Base-by-base conservation (phyloP, 2,329 filamentous ascomycete species). In the Coniochaeta sp. region DNA sequence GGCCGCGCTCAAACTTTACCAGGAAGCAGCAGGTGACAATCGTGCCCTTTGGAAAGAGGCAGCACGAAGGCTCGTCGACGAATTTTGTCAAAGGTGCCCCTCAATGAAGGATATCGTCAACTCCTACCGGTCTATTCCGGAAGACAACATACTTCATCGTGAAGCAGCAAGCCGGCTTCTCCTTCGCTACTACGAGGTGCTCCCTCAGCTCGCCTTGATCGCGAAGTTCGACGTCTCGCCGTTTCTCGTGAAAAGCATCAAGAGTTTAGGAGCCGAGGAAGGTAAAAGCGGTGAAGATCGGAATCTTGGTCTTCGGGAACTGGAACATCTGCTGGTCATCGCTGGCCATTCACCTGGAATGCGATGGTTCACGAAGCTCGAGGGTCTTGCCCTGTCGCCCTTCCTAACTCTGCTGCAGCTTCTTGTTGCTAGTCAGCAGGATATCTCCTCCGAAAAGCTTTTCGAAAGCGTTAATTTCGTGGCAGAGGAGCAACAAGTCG, bases 221-320 rank as follows among this genome's bases (percentile, higher is more conserved):
- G 89, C 92, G 66, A 95, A 89, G 65, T 95, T 97, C 68, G 95
- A 98, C 69, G 88, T 96, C 4, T 95, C 93, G 0, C 77, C 89
- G 0, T 81, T 89, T 22, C 80, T 99, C 17, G 86, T 88, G 8
- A 83, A 86, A 61, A 82, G 87, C 1, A 76, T 98, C 54, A 79
- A 82, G 60, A 80, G 80, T 34, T 73, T 91, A 11, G 47, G 65
- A 24, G 84, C 89, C 50, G 73, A 80, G 16, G 76, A 80, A 17
- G 73, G 78, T 2, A 78, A 81, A 47, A 40, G 64, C 56, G 73
- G 75, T 3, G 74, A 78, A 59, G 75, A 80, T 57, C 73, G 79
- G 57, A 79, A 80, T 1, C 76, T 93, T 55, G 78, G 84, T 24
- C 72, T 89, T 11, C 83, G 93, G 67, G 90, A 96, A 72, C 77